Evolutionary conservation across 208 protist genomes (phyloP).

Genomic region (Trichomonas tenax): DNA sequence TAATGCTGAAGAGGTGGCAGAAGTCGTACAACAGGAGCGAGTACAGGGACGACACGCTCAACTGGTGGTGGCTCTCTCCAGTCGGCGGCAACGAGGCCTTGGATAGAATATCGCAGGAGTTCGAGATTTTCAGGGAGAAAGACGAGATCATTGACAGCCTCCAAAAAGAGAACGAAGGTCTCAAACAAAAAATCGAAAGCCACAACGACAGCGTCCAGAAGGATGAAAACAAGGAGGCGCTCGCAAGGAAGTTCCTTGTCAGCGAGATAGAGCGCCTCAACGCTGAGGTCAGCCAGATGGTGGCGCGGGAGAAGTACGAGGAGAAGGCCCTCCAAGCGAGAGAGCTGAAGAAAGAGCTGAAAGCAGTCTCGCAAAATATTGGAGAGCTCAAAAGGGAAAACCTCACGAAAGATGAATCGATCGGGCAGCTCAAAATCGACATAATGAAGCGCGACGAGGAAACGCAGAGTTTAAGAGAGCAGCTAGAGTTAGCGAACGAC

Average conservation of each 20-base stretch:
- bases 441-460: not conserved
- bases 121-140: not conserved
- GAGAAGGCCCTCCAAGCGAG: not conserved
- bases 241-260: not conserved
- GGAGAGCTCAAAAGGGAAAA: not conserved
- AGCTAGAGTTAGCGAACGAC: not conserved
- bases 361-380: not conserved
- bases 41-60: not conserved
- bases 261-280: not conserved
- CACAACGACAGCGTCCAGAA: too few species aligned
- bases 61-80: not conserved
- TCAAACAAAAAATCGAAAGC: too few species aligned
- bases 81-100: not conserved
- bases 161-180: not conserved
- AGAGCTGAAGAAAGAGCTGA: not conserved
- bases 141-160: not conserved
- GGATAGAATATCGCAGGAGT: not conserved
- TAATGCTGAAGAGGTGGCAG: not conserved
- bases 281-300: not conserved
- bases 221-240: not conserved
- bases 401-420: not conserved
- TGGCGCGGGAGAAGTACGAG: not conserved
- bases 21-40: not conserved
- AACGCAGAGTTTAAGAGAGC: not conserved
- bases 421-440: not conserved